phyloP scores from a whole-genome alignment of 192 early-diverging fungal species.

The Rhizophagus clarus region DNA sequence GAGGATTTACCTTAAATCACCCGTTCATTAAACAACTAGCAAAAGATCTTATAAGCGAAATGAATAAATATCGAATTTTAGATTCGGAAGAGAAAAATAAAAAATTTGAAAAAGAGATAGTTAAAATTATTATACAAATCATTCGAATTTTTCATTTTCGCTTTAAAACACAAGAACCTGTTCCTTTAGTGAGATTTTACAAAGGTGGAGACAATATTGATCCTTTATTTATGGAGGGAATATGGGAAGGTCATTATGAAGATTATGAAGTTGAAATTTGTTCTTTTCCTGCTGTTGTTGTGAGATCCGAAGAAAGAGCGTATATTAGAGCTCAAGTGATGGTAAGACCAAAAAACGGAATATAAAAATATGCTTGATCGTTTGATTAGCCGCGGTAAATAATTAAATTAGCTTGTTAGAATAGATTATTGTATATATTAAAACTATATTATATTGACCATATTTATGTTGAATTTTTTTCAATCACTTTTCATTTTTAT shows the following conservation, averaged over 20 bases:
- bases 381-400: no score
- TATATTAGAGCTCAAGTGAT: slow-evolving; percentile 25
- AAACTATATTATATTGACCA: no score
- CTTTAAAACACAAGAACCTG: background rate
- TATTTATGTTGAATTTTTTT: no score
- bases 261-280: slow-evolving; percentile 26
- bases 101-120: background rate
- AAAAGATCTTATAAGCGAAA: background rate
- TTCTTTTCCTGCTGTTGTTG: background rate
- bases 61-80: slow-evolving; percentile 5
- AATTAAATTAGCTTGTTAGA: no score
- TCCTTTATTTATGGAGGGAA: slow-evolving; percentile 15
- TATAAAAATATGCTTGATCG: no score
- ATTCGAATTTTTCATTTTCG: slow-evolving; percentile 14
- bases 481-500: no score
- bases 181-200: background rate
- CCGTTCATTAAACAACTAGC: background rate
- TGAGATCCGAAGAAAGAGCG: background rate
- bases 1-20: background rate
- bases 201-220: background rate
- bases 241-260: background rate
- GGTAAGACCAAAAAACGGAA: background rate
- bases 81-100: slow-evolving; percentile 5
- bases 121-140: background rate
- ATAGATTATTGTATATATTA: no score